phyloP scores from a whole-genome alignment of 2,329 filamentous ascomycete species.

The Phyllosticta paracitricarpa region DNA sequence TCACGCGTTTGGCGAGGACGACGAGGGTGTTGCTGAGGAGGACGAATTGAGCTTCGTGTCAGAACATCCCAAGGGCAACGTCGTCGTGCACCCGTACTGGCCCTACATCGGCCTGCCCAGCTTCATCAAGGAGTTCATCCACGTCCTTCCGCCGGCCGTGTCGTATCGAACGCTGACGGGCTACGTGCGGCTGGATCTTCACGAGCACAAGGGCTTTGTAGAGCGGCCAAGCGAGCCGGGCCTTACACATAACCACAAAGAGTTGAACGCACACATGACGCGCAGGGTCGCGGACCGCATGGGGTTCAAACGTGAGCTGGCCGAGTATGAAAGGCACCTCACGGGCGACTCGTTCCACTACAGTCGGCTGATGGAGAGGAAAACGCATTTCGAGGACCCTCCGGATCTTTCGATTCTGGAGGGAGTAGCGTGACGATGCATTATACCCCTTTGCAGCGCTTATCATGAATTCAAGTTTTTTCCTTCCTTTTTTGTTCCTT shows the following conservation, averaged over 20 bases:
- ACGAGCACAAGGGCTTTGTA: too few relatives aligned
- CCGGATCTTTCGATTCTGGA: not conserved
- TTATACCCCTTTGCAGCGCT: not conserved
- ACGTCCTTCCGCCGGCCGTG: not conserved
- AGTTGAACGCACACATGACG: not conserved
- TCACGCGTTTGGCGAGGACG: not conserved
- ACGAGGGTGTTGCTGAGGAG: not conserved
- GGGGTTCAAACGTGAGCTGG: not conserved
- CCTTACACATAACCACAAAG: not conserved
- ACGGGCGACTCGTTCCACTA: not conserved
- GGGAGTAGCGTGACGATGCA: not conserved
- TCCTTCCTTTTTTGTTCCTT: not conserved
- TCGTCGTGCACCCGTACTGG: not conserved
- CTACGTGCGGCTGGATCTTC: not conserved
- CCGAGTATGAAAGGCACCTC: not conserved
- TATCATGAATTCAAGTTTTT: not conserved
- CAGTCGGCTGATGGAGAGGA: not conserved
- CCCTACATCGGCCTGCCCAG: not conserved
- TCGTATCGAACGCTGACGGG: slow-evolving; percentile 5
- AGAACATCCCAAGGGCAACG: not conserved
- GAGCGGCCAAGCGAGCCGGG: not conserved
- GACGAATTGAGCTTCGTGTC: not conserved
- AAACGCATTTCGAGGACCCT: not conserved
- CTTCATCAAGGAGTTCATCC: slow-evolving; percentile 1
- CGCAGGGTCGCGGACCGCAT: not conserved